phyloP scores from a whole-genome alignment of 306 rosid genomes.

The Medicago arabica region DNA sequence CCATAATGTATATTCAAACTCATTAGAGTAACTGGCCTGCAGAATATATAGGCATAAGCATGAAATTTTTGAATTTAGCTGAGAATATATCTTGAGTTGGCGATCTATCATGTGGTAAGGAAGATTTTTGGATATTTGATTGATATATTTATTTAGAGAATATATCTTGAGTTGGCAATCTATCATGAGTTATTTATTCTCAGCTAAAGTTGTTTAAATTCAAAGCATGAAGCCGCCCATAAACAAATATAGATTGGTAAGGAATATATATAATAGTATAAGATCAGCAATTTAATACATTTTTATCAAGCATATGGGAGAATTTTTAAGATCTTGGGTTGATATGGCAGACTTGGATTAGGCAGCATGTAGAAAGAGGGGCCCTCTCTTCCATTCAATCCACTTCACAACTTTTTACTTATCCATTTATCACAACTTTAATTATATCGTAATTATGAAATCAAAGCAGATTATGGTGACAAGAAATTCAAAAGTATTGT shows the following conservation, averaged over 20 bases:
- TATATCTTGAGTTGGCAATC: not conserved
- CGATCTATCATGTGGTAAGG: no score
- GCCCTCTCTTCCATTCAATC: not conserved
- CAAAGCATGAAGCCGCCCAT: conserved; percentile 45
- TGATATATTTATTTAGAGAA: conserved; percentile 6
- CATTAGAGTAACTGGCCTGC: no score
- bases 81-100: no score
- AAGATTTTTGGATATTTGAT: no score
- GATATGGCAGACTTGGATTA: conserved; percentile 29
- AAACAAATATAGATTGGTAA: not conserved
- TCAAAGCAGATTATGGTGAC: no score
- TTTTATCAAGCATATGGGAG: not conserved
- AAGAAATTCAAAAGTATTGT: no score
- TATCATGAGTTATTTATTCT: conserved; percentile 39
- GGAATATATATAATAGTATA: conserved; percentile 21
- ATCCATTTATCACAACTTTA: not conserved
- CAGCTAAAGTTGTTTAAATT: conserved; percentile 29
- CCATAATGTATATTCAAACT: no score
- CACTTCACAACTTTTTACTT: no score
- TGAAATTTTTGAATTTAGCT: no score
- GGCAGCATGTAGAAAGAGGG: conserved; percentile 17
- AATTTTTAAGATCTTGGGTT: conserved; percentile 34
- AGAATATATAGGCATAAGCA: no score
- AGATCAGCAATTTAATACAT: not conserved
- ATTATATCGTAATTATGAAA: not conserved